Conservation (phyloP, 345 rosid genomes). For the Carallia pectinifolia region DNA sequence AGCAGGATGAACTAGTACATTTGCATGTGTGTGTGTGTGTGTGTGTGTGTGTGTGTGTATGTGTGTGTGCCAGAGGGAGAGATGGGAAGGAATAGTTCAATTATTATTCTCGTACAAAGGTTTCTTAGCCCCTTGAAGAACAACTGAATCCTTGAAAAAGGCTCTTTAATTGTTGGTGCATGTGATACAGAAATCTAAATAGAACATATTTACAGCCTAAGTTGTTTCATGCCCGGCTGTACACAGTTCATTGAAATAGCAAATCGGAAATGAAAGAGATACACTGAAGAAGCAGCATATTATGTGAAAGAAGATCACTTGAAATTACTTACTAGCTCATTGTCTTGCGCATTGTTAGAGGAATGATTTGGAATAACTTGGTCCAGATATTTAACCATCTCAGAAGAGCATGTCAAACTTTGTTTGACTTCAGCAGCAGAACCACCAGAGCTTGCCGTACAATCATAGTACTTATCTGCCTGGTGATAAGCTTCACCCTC, state of each 20-base stretch:
- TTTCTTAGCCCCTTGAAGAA: too few species aligned
- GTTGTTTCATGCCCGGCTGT: too few species aligned
- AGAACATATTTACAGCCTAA: neutral
- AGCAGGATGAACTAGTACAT: neutral
- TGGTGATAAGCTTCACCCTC: conserved; percentile 27
- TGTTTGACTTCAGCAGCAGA: conserved; percentile 39
- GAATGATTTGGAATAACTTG: conserved; percentile 27
- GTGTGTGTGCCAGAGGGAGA: neutral
- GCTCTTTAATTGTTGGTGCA: too few species aligned
- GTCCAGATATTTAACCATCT: conserved; percentile 29
- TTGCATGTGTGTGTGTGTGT: neutral
- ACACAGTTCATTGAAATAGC: too few species aligned
- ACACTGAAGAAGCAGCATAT: neutral
- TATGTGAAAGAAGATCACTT: neutral
- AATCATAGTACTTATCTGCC: conserved; percentile 17
- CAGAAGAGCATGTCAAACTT: conserved; percentile 28
- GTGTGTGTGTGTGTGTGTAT: neutral
- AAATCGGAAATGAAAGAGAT: too few species aligned
- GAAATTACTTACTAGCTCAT: conserved; percentile 38
- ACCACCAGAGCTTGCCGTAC: conserved; percentile 28
- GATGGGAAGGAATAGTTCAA: neutral
- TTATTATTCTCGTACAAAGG: too few species aligned
- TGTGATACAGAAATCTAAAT: neutral
- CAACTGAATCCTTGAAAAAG: too few species aligned
- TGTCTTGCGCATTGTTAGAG: conserved; percentile 23